These are phyloP conservation scores for Podospora didyma DNA, from an alignment of 495 filamentous ascomycete species.

Conservation along the genomic window DNA sequence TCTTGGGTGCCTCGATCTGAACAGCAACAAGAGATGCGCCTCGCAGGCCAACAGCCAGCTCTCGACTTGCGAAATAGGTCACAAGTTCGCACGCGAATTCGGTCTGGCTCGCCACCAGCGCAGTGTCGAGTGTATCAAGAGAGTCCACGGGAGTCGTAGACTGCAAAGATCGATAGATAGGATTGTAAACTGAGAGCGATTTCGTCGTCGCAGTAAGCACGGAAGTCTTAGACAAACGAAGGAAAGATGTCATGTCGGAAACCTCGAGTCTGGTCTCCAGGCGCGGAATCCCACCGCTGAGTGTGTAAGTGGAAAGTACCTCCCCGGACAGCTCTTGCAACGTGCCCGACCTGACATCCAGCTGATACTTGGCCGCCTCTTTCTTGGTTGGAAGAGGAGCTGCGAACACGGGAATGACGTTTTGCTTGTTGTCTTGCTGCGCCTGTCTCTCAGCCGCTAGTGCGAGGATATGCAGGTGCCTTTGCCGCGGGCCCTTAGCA, in stretches of 20 bases:
- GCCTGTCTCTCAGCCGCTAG: slow-evolving; percentile 28
- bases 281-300: slow-evolving; percentile 46
- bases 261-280: slow-evolving; percentile 35
- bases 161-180: slow-evolving; percentile 62
- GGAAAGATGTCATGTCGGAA: slow-evolving; percentile 42
- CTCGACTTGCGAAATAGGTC: slow-evolving; percentile 59
- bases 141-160: slow-evolving; percentile 43
- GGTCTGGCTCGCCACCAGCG: slow-evolving; percentile 13
- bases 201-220: slow-evolving; percentile 39
- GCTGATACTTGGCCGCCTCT: slow-evolving; percentile 33
- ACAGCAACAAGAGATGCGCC: slow-evolving; percentile 56
- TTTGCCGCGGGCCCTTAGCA: slow-evolving; percentile 2
- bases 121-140: slow-evolving; percentile 8
- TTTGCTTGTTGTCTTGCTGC: slow-evolving; percentile 15
- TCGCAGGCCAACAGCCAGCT: slow-evolving; percentile 56
- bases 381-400: slow-evolving; percentile 20
- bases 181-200: slow-evolving; percentile 57
- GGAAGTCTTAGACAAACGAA: slow-evolving; percentile 49
- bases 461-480: slow-evolving; percentile 46
- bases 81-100: slow-evolving; percentile 41
- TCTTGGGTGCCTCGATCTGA: slow-evolving; percentile 59
- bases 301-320: slow-evolving; percentile 45
- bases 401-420: slow-evolving; percentile 23
- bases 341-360: slow-evolving; percentile 55
- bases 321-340: slow-evolving; percentile 47